Base-by-base conservation (phyloP, 306 rosid species). In the Ochetophila trinervis region DNA sequence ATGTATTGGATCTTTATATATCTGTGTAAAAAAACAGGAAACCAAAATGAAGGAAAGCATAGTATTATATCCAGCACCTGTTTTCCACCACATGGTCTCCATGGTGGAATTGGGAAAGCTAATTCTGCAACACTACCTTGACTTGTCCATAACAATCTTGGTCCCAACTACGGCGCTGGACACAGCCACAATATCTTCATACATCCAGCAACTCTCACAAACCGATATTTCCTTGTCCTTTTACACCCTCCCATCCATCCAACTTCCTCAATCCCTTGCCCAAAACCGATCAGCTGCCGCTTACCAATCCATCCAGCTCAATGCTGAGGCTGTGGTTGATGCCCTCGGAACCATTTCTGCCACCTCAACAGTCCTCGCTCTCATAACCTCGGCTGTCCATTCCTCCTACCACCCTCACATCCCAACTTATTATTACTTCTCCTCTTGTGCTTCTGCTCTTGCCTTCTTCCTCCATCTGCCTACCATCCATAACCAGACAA, bases 91-190 rank as follows among this genome's bases (percentile, higher is more conserved):
- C 53, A 37, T 74, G 54, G 30, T 66, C 13, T 53, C 78, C 57
- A 60, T 74, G 67, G 63, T 74, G 15, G 68, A 66, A 22, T 17
- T 74, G 16, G 78, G 63, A 48, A 74, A 66, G 63, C 73, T 74
- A 17, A 51, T 74, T 20, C 47, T 62, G 53, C 52, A 27, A 32
- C 73, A 52, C 78, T 62, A 60, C 4, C 57, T 73, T n/a, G 52
- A 45, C 32, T 66, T 74, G 2, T 52, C 68, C 10, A 24, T 66
- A 13, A 66, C 48, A 13, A 45, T 66, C 71, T 48, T 74, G 48
- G 27, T 74, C 57, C 2, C 40, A 4, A 36, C 62, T 19, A 9
- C 45, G 19, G 49, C 67, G 1, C 2, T 16, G 11, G 40, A 66
- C 27, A 20, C 64, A 15, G 23, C 55, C 11, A n/a, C 62, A 23